Evolutionary conservation across 2,329 filamentous ascomycete species (phyloP).

Genomic region (Aspergillus unguis): DNA sequence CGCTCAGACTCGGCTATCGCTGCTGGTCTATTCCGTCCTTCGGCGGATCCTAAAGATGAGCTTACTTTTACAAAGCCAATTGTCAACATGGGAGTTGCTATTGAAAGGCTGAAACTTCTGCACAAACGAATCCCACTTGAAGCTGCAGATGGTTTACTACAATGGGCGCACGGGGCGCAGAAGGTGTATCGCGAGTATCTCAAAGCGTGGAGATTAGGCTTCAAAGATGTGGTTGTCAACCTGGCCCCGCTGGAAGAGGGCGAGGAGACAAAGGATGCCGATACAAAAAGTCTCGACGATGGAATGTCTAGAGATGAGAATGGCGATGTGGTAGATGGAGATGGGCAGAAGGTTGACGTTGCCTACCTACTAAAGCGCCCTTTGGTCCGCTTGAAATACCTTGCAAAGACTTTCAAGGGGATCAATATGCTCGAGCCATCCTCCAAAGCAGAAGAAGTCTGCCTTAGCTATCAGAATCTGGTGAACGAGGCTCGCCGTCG

Average conservation of each 20-base stretch:
- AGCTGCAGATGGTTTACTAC: conserved; percentile 67
- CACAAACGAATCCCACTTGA: conserved; percentile 77
- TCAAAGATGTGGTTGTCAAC: conserved; percentile 92
- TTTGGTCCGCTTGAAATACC: conserved; percentile 79
- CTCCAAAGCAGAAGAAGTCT: conserved; percentile 56
- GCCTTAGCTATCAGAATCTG: conserved; percentile 64
- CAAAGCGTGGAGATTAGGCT: conserved; percentile 84
- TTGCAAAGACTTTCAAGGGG: conserved; percentile 76
- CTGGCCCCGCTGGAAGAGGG: conserved; percentile 73
- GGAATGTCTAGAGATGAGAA: conserved; percentile 57
- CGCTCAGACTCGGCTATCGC: conserved; percentile 63
- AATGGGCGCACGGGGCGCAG: conserved; percentile 76
- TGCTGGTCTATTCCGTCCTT: conserved; percentile 64
- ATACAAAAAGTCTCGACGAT: conserved; percentile 52
- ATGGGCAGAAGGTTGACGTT: conserved; percentile 90
- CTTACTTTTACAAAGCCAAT: conserved; percentile 76
- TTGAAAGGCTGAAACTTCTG: conserved; percentile 76
- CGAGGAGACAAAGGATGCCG: conserved; percentile 43
- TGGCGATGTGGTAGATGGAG: conserved; percentile 62
- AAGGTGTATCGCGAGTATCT: conserved; percentile 83
- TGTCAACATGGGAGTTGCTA: conserved; percentile 84
- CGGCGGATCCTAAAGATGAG: conserved; percentile 53
- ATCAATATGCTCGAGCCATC: conserved; percentile 45
- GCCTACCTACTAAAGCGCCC: conserved; percentile 89
- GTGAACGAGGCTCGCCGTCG: conserved; percentile 73